A percentile compares a stretch with the other conserved stretches of the same genome.
These are phyloP conservation scores for Leishmania major DNA, from an alignment of 208 protist species.

Conservation along the genomic window DNA sequence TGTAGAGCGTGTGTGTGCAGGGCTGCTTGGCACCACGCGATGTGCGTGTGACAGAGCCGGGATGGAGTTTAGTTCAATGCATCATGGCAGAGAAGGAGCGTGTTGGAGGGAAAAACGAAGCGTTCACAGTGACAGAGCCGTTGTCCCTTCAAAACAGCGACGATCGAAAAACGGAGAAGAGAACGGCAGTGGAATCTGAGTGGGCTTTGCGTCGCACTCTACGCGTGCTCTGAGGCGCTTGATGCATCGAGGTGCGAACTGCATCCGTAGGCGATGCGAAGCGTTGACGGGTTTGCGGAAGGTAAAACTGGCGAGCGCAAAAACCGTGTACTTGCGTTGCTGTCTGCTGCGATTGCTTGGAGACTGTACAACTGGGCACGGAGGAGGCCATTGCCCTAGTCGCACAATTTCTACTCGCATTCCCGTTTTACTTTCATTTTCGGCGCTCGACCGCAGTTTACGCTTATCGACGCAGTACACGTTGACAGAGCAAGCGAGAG, in stretches of 20 bases:
- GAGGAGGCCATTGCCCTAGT: not conserved
- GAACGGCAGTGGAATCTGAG: not conserved
- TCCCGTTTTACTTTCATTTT: too few species aligned
- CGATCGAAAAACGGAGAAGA: not conserved
- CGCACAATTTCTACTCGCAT: not conserved
- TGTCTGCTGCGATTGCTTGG: not conserved
- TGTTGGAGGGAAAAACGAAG: not conserved
- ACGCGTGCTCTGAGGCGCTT: not conserved
- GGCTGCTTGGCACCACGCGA: not conserved
- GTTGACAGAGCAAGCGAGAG: too few species aligned
- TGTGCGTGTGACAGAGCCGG: not conserved
- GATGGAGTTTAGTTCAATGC: too few species aligned
- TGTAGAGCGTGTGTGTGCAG: not conserved
- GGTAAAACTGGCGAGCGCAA: not conserved
- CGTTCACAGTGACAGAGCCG: not conserved
- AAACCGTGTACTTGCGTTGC: not conserved
- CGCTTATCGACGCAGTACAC: too few species aligned
- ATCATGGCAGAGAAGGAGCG: not conserved
- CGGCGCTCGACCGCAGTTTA: not conserved
- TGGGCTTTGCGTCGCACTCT: not conserved
- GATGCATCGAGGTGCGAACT: not conserved
- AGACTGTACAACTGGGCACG: not conserved
- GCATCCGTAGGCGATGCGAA: not conserved
- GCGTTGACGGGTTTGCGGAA: not conserved
- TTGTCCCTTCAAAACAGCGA: not conserved